phyloP scores from a whole-genome alignment of 2,329 filamentous ascomycete species.

The Aurifilum marmelostoma region DNA sequence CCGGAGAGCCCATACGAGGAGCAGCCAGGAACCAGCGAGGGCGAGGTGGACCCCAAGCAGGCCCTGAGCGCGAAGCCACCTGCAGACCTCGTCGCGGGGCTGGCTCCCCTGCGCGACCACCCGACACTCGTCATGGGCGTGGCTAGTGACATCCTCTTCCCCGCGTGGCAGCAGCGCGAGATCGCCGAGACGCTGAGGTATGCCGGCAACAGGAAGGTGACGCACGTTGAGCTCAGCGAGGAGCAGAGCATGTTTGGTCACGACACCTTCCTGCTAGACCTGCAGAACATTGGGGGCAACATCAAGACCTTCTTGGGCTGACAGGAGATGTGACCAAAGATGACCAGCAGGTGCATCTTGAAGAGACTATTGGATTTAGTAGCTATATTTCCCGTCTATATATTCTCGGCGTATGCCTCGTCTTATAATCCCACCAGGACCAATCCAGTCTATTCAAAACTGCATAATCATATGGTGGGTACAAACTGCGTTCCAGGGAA shows the following conservation, averaged over 20 bases:
- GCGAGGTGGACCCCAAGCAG: slow-evolving; percentile 35
- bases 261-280: slow-evolving; percentile 91
- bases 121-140: slow-evolving; percentile 91
- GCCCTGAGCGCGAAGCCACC: slow-evolving; percentile 61
- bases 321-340: neutral
- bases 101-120: slow-evolving; percentile 73
- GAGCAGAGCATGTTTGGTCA: slow-evolving; percentile 95
- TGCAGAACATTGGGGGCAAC: slow-evolving; percentile 88
- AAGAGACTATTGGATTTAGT: neutral
- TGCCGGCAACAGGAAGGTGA: slow-evolving; percentile 78
- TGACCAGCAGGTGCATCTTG: neutral
- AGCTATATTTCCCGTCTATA: neutral
- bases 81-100: slow-evolving; percentile 76
- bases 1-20: slow-evolving; percentile 87
- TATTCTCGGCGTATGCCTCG: neutral
- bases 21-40: slow-evolving; percentile 57
- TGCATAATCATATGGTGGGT: neutral
- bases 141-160: slow-evolving; percentile 93
- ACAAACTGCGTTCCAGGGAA: neutral
- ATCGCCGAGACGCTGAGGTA: slow-evolving; percentile 81
- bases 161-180: slow-evolving; percentile 96
- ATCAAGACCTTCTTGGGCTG: slow-evolving; percentile 77
- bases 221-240: slow-evolving; percentile 89
- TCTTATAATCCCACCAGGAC: too few relatives aligned
- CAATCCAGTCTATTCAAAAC: neutral